phyloP scores from a whole-genome alignment of 805 yeast species.

The Yarrowia porcina region DNA sequence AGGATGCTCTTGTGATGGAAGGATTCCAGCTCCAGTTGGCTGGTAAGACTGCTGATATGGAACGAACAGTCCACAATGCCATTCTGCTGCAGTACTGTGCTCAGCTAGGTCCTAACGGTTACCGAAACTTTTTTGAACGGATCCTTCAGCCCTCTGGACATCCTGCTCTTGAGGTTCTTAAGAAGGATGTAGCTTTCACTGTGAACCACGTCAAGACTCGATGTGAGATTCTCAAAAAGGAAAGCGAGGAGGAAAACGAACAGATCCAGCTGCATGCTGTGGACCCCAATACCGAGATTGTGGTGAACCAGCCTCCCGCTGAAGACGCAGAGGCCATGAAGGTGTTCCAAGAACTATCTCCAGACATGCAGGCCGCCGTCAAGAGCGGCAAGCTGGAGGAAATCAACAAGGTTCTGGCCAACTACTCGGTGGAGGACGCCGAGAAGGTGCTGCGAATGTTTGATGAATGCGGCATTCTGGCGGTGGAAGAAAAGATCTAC shows the following conservation, averaged over 20 bases:
- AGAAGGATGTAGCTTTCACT: constrained; percentile 71
- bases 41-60: constrained; percentile 53
- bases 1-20: constrained; percentile 88
- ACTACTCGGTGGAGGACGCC: constrained; percentile 71
- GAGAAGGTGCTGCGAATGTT: constrained; percentile 70
- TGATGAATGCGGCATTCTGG: constrained; percentile 78
- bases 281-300: constrained; percentile 75
- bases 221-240: constrained; percentile 62
- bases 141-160: constrained; percentile 47
- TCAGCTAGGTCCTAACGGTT: constrained; percentile 45
- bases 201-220: constrained; percentile 70
- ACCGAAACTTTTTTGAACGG: constrained; percentile 65
- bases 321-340: constrained; percentile 44
- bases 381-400: constrained; percentile 65
- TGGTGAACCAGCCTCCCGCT: constrained; percentile 66
- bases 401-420: constrained; percentile 78
- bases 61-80: constrained; percentile 74
- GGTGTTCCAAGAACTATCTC: constrained; percentile 56
- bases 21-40: constrained; percentile 81
- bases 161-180: constrained; percentile 68
- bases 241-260: constrained; percentile 38
- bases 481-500: constrained; percentile 57
- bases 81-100: constrained; percentile 70
- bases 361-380: constrained; percentile 73
- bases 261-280: constrained; percentile 83